A percentile compares a stretch with the other conserved stretches of the same genome.
These are phyloP conservation scores for Russula vinacea DNA, from an alignment of 768 basidiomycete genomes.

Conservation along the genomic window DNA sequence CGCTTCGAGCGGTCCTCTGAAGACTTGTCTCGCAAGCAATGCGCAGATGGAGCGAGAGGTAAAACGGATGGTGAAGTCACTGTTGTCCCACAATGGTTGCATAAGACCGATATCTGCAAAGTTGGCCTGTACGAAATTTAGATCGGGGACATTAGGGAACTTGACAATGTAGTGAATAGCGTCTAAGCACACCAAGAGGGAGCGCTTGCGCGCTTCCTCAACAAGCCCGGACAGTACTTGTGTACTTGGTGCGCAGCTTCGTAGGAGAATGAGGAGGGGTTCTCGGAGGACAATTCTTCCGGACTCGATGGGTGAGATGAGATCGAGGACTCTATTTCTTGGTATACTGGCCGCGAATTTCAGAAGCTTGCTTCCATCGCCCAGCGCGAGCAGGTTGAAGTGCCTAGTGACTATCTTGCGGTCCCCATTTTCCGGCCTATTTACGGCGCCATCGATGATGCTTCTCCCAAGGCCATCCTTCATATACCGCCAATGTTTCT, in stretches of 20 bases:
- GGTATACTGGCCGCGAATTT: not conserved
- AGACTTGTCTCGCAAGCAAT: not conserved
- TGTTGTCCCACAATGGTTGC: not conserved
- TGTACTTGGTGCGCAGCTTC: not conserved
- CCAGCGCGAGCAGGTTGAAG: not conserved
- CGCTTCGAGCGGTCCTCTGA: not conserved
- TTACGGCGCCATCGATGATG: not conserved
- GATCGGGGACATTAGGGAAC: too few species aligned
- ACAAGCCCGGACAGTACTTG: too few species aligned
- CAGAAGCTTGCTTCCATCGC: not conserved
- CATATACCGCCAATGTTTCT: too few species aligned
- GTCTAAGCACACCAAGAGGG: not conserved
- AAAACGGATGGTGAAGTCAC: not conserved
- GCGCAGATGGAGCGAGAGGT: not conserved
- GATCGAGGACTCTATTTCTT: not conserved
- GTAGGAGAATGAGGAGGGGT: not conserved
- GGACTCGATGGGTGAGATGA: not conserved
- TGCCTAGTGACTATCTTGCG: not conserved
- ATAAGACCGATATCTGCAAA: not conserved
- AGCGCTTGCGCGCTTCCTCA: not conserved
- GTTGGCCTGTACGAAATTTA: not conserved
- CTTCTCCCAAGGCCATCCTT: not conserved
- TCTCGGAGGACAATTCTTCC: not conserved
- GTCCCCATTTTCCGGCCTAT: not conserved
- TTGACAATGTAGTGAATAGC: not conserved